Conservation (phyloP, 306 rosid genomes). For the Cajanus cajan region DNA sequence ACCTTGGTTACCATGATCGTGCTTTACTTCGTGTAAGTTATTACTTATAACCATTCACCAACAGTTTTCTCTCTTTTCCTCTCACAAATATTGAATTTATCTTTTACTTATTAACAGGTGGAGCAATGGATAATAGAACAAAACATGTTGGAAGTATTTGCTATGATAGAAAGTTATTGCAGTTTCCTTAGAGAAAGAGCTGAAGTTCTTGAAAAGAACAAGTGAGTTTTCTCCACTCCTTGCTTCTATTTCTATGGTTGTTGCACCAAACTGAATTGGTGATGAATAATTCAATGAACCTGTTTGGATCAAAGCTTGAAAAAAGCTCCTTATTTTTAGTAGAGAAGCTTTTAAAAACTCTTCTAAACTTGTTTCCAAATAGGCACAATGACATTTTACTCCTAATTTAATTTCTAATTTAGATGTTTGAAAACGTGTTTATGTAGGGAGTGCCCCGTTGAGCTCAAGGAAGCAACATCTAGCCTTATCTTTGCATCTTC, state of each 20-base stretch:
- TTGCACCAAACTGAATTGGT: neutral
- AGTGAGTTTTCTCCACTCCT: conserved; percentile 33
- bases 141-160: conserved; percentile 54
- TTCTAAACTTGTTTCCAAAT: too few species aligned
- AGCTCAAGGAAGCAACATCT: conserved; percentile 56
- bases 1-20: conserved; percentile 53
- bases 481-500: conserved; percentile 69
- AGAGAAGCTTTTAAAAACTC: too few species aligned
- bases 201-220: conserved; percentile 43
- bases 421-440: neutral
- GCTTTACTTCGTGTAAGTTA: conserved; percentile 63
- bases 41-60: neutral
- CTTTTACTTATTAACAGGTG: conserved; percentile 40
- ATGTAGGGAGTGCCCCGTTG: conserved; percentile 60
- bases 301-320: too few species aligned
- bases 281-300: neutral
- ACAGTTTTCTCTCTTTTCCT: neutral
- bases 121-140: conserved; percentile 62
- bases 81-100: neutral
- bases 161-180: conserved; percentile 51
- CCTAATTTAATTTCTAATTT: too few species aligned
- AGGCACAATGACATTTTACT: too few species aligned
- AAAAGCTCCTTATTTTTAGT: too few species aligned
- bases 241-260: neutral
- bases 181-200: conserved; percentile 43